Evolutionary conservation across 306 rosid species (phyloP), one percentile per base, ranked within the genome.

Genomic region (Glycine latifolia): DNA sequence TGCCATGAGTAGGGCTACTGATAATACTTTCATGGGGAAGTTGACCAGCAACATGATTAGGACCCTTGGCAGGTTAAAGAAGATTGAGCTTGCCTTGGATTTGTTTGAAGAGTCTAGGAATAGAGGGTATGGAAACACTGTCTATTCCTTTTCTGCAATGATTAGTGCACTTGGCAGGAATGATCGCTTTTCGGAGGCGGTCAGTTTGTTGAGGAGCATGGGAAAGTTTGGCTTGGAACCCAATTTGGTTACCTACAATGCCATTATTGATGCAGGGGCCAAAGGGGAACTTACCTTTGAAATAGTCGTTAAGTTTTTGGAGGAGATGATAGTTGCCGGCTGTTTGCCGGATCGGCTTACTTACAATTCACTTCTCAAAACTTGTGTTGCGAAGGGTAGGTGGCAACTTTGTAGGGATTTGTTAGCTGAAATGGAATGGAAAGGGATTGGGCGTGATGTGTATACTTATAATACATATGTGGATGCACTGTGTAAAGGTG

Each of bases 401-500:
- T 95, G 99, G 99, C 93, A 95, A 83, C 82, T 87, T 0, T 97
- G 97, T 68, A 83, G 65, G 20, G 88, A 85, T 50, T 86, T 95
- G 84, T 87, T 89, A 35, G 80, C 54, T 50, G 98, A 93, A 77
- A 95, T 93, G 99, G 85, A 83, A 15, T 84, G 84, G 52, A 83
- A 88, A 75, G 91, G 92, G 74, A 89, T 93, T 35, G 88, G 79
- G 62, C 98, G 80, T 81, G 98, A 95, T 85, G 84, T 90, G 48
- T 89, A 89, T 80, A 90, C 99, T 1, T 93, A 93, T 70, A 95
- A 93, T 82, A 95, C 98, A 0, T 94, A 93, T 70, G 71, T 93
- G 87, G 98, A 95, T 87, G 97, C 96, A 0, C 70, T 95, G 60
- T 93, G 93, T 74, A 95, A 95, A 87, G 97, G 96, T 9, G 96